Evolutionary conservation across 768 basidiomycete species (phyloP).

Genomic region (Rhodocollybia butyracea): DNA sequence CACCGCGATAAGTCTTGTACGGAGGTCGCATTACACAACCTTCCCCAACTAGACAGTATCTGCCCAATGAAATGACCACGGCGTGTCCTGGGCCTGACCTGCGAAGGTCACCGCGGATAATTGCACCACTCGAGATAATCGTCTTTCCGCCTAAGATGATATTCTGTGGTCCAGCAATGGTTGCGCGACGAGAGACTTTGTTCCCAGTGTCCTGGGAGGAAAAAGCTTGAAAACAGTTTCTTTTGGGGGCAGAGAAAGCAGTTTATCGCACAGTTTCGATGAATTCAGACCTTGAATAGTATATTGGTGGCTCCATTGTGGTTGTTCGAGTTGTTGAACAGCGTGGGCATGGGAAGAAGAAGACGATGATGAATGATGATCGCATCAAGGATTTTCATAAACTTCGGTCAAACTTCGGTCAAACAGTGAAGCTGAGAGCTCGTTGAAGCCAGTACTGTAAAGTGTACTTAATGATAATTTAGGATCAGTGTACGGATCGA

Average conservation of each 20-base stretch:
- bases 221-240: neutral
- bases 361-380: too few species aligned
- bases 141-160: slow-evolving; percentile 98
- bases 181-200: slow-evolving; percentile 90
- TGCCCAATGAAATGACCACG: slow-evolving; percentile 88
- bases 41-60: slow-evolving; percentile 91
- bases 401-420: too few species aligned
- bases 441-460: too few species aligned
- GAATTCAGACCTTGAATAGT: slow-evolving; percentile 79
- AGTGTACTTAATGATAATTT: too few species aligned
- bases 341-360: too few species aligned
- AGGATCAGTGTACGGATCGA: too few species aligned
- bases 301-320: slow-evolving; percentile 70
- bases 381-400: too few species aligned
- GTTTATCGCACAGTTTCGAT: slow-evolving; percentile 74
- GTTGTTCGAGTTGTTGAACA: too few species aligned
- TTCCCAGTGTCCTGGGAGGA: slow-evolving; percentile 82
- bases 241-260: neutral
- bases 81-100: slow-evolving; percentile 89
- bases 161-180: slow-evolving; percentile 91
- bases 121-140: slow-evolving; percentile 86
- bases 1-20: slow-evolving; percentile 86
- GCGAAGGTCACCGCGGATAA: slow-evolving; percentile 91
- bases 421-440: too few species aligned
- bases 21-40: slow-evolving; percentile 87